Percentiles rank a stretch among this genome's conserved stretches.
These are phyloP conservation scores for Nicotiana paniculata DNA, from an alignment of 257 asterid genomes.

Conservation along the genomic window DNA sequence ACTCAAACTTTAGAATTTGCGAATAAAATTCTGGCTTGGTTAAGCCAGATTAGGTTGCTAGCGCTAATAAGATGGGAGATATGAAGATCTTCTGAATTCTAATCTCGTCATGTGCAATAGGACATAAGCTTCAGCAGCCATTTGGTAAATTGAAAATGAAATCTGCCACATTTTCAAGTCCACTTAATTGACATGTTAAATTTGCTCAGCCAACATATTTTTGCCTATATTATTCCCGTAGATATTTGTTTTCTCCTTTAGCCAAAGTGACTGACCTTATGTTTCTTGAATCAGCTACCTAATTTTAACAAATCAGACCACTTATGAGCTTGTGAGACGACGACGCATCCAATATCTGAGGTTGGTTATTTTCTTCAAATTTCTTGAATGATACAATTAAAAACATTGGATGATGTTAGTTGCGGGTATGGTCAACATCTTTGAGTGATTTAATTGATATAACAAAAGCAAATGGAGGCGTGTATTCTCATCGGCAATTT, in stretches of 20 bases:
- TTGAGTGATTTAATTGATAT: background rate
- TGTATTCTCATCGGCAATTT: background rate
- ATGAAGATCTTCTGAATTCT: background rate
- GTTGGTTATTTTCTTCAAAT: constrained; percentile 31
- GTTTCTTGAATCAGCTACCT: constrained; percentile 64
- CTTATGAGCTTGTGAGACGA: constrained; percentile 90
- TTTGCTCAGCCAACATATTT: background rate
- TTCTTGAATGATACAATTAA: background rate
- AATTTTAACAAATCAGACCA: constrained; percentile 84
- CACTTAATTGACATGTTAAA: background rate
- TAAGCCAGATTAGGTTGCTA: background rate
- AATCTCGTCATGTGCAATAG: background rate
- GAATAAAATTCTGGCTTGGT: background rate
- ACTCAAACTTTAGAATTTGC: background rate
- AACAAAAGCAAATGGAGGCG: background rate
- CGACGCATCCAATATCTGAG: constrained; percentile 76
- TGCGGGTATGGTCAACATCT: background rate
- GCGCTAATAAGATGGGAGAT: background rate
- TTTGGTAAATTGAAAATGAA: background rate
- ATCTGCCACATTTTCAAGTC: background rate
- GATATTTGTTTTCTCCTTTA: background rate
- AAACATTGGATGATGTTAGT: background rate
- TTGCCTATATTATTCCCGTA: background rate
- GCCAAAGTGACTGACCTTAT: background rate
- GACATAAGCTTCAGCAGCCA: background rate